Base-by-base conservation (phyloP, 129 eudicot genomes). In the Erigeron canadensis region DNA sequence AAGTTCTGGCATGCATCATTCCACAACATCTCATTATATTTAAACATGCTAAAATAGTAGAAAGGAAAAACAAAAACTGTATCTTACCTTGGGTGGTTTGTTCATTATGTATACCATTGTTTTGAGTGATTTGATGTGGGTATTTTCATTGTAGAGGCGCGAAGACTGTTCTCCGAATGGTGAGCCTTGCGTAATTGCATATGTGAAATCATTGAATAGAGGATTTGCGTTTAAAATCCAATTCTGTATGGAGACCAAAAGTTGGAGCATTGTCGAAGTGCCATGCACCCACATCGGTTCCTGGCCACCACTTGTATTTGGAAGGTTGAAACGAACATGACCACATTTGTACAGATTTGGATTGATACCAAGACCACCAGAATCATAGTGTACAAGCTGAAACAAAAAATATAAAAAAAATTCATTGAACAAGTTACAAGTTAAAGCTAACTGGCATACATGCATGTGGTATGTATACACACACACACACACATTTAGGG, bases 301-400 rank as follows among this genome's bases (percentile, higher is more conserved):
- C 55, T 13, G 18, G 55, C 55, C 55, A 17, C 55, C 13, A 48
- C 55, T 48, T 48, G 55, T 48, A 10, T 48, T 48, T 0, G 55
- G 55, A 48, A 9, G 18, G 55, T 16, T 48, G 5, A 48, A 48
- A 7, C 15, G 8, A 48, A 48, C 55, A 11, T 48, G 13, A 48
- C 55, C 55, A 48, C 55, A 48, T 17, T 48, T 48, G 55, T 48
- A 48, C 55, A 48, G 18, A 48, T 48, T 48, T 17, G 55, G 55
- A 48, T 48, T 48, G 55, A 48, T 48, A 48, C 18, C 55, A 48
- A 48, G 15, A 48, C 55, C 55, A 48, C 55, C 55, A 48, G 55
- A 48, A 7, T 17, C 16, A 48, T 48, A 48, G 55, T 48, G 55
- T 17, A 13, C 55, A 48, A 48, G 55, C 55, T 48, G 18, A 48